Evolutionary conservation across 2,329 filamentous ascomycete species (phyloP).

Genomic region (Sclerotiophoma versabilis): DNA sequence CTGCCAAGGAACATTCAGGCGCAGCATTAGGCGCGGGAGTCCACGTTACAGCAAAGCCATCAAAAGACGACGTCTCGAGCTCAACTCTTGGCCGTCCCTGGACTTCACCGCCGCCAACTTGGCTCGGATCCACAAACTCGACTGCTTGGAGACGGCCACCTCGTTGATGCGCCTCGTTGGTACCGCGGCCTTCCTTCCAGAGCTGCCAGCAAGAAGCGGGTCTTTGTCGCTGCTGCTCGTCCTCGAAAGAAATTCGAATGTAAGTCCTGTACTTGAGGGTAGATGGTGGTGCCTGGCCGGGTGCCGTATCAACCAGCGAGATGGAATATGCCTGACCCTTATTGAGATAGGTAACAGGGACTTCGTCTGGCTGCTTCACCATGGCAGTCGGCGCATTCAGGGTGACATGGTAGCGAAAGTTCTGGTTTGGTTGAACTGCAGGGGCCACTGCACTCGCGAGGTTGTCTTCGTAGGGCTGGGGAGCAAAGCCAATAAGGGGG

Average conservation of each 20-base stretch:
- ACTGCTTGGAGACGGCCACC: constrained; percentile 93
- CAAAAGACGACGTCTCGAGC: constrained; percentile 75
- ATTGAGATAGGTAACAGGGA: constrained; percentile 97
- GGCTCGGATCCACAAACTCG: constrained; percentile 80
- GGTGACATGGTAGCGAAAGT: constrained; percentile 81
- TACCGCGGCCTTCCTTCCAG: constrained; percentile 97
- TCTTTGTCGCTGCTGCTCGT: constrained; percentile 87
- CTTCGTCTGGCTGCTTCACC: constrained; percentile 88
- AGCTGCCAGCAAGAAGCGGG: constrained; percentile 86
- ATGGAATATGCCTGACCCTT: constrained; percentile 95
- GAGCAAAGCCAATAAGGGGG: constrained; percentile 66
- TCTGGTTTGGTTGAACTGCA: constrained; percentile 51
- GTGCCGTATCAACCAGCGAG: constrained; percentile 78
- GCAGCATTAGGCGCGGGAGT: constrained; percentile 70
- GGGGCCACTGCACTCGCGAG: constrained; percentile 47
- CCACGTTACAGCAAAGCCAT: constrained; percentile 93
- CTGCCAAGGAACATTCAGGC: constrained; percentile 82
- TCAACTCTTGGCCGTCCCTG: constrained; percentile 57
- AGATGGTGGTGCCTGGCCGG: constrained; percentile 61
- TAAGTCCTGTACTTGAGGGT: constrained; percentile 84
- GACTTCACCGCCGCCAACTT: constrained; percentile 61
- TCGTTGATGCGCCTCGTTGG: constrained; percentile 91
- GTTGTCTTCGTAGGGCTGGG: constrained; percentile 59
- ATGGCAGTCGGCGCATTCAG: constrained; percentile 95
- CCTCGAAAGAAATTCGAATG: constrained; percentile 95